Percentiles rank a stretch among this genome's conserved stretches.
Evolutionary conservation across 208 protist genomes (phyloP).

Genomic region (Leishmania tropica): DNA sequence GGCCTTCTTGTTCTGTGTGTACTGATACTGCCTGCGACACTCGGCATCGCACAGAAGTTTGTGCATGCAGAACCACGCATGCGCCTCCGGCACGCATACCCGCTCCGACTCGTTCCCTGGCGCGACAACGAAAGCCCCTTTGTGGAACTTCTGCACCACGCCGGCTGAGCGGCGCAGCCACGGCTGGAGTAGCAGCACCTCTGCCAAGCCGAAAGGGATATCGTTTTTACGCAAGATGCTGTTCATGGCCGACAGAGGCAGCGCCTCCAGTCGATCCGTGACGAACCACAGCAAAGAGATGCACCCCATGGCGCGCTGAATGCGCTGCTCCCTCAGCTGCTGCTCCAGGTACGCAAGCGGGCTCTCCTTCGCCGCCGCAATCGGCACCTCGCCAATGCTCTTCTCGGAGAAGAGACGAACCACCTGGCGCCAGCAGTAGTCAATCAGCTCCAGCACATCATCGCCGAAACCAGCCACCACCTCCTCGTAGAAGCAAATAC

Average conservation of each 20-base stretch:
- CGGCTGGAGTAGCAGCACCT: constrained; percentile 77
- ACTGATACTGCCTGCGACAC: constrained; percentile 79
- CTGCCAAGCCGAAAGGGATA: constrained; percentile 77
- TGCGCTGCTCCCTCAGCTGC: constrained; percentile 47
- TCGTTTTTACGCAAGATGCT: constrained; percentile 84
- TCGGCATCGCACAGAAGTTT: constrained; percentile 85
- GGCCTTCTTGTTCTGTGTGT: constrained; percentile 86
- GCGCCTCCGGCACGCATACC: constrained; percentile 86
- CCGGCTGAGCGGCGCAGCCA: constrained; percentile 70
- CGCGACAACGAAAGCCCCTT: constrained; percentile 61
- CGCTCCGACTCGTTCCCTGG: constrained; percentile 61
- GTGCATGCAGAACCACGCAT: constrained; percentile 91
- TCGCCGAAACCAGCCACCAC: constrained; percentile 76
- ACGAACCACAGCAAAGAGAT: constrained; percentile 92
- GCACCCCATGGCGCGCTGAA: constrained; percentile 72
- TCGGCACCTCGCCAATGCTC: constrained; percentile 27
- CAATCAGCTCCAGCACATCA: constrained; percentile 87
- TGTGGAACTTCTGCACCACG: constrained; percentile 66
- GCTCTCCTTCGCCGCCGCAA: constrained; percentile 11
- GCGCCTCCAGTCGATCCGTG: constrained; percentile 72
- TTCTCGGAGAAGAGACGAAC: constrained; percentile 68
- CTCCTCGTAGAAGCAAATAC: constrained; percentile 88
- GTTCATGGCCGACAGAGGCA: constrained; percentile 81
- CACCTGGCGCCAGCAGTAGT: constrained; percentile 91
- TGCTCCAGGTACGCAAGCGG: constrained; percentile 33